A percentile compares a stretch with the other conserved stretches of the same genome.
Evolutionary conservation across 352 stramenopile species (phyloP).

Genomic region (Globisporangium ultimum): DNA sequence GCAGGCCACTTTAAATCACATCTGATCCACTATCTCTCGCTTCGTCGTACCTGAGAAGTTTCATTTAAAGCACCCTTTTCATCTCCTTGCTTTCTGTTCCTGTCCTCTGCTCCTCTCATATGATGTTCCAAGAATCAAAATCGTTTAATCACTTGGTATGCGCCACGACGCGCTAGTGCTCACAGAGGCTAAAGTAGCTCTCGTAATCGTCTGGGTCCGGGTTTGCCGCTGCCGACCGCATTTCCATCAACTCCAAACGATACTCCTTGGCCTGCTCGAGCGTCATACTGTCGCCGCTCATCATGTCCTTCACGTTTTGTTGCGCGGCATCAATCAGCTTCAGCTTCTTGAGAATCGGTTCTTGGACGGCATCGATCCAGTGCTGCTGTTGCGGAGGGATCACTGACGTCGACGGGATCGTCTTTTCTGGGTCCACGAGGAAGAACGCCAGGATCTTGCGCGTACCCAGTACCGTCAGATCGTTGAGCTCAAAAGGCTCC

Average conservation of each 20-base stretch:
- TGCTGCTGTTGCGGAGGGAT: constrained; percentile 38
- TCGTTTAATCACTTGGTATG: too few species aligned
- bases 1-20: too few species aligned
- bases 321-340: constrained; percentile 12
- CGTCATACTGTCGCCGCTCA: constrained; percentile 17
- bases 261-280: constrained; percentile 18
- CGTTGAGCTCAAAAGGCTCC: constrained; percentile 37
- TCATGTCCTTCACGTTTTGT: constrained; percentile 19
- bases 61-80: too few species aligned
- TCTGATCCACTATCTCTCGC: too few species aligned
- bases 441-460: constrained; percentile 55
- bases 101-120: too few species aligned
- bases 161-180: constrained; percentile 4
- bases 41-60: too few species aligned
- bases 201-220: constrained; percentile 9
- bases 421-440: constrained; percentile 28
- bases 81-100: too few species aligned
- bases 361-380: constrained; percentile 22
- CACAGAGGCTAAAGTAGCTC: constrained; percentile 11
- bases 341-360: constrained; percentile 10
- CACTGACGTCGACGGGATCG: constrained; percentile 27
- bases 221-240: constrained; percentile 11
- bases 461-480: constrained; percentile 23
- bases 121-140: too few species aligned
- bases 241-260: constrained; percentile 26